phyloP scores from a whole-genome alignment of 139 green algal species.

The Pleodorina starrii region DNA sequence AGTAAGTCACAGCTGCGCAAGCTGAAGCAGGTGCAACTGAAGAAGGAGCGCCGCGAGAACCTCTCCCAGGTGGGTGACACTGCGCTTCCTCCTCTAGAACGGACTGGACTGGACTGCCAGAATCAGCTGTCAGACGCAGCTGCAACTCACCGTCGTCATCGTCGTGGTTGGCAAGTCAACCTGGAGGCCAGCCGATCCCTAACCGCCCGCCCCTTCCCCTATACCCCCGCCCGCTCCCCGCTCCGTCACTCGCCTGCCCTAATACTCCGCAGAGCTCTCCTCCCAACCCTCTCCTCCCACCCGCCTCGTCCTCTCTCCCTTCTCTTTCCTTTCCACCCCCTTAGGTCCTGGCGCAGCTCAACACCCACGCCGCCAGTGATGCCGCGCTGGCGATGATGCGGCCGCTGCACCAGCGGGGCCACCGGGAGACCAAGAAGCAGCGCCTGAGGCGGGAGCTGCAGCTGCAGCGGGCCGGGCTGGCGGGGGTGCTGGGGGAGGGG shows the following conservation, averaged over 20 bases:
- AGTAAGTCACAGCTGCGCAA: constrained; percentile 85
- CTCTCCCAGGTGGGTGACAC: constrained; percentile 61
- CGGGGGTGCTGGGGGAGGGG: background rate
- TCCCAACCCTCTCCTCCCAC: too few species aligned
- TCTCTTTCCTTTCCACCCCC: too few species aligned
- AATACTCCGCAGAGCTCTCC: too few species aligned
- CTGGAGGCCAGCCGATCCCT: too few species aligned
- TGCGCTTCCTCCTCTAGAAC: background rate
- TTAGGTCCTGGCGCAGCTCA: constrained; percentile 58
- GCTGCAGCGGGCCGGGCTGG: constrained; percentile 71
- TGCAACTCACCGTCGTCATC: too few species aligned
- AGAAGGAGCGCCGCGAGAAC: constrained; percentile 73
- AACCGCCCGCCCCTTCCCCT: too few species aligned
- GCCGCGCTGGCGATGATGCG: constrained; percentile 66
- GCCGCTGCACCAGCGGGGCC: constrained; percentile 70
- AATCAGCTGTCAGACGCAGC: too few species aligned
- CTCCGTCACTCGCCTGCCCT: too few species aligned
- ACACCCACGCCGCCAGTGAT: constrained; percentile 40
- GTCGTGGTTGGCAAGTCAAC: too few species aligned
- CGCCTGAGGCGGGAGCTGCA: constrained; percentile 71
- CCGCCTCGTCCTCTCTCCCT: too few species aligned
- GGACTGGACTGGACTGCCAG: too few species aligned
- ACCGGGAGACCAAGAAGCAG: constrained; percentile 84
- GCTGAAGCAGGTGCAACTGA: constrained; percentile 77
- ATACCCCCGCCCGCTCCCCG: too few species aligned